Conservation (phyloP, 1,139 yeast species). For the Debaryomyces sp. region DNA sequence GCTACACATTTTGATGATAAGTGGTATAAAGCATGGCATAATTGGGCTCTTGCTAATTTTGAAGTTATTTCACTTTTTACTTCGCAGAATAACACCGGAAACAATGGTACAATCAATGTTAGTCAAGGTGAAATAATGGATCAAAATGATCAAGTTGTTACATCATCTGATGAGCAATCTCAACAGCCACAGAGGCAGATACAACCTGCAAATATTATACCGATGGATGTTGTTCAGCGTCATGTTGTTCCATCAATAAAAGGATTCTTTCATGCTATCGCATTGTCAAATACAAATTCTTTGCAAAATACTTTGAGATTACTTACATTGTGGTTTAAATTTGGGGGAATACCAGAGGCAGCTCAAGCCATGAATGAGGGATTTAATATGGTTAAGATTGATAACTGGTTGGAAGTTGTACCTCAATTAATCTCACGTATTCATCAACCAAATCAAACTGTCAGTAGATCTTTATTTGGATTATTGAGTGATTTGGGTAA, state of each 20-base stretch:
- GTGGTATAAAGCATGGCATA: conserved; percentile 99
- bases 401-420: conserved; percentile 92
- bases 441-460: conserved; percentile 90
- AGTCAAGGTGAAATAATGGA: conserved; percentile 27
- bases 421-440: conserved; percentile 96
- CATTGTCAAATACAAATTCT: conserved; percentile 83
- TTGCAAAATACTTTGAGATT: conserved; percentile 90
- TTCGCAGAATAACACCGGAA: conserved; percentile 34
- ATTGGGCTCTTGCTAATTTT: conserved; percentile 98
- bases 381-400: conserved; percentile 83
- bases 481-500: conserved; percentile 86
- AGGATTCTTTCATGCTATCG: conserved; percentile 94
- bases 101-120: conserved; percentile 19
- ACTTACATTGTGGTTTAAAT: conserved; percentile 91
- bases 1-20: conserved; percentile 92
- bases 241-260: conserved; percentile 94
- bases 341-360: conserved; percentile 92
- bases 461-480: conserved; percentile 78
- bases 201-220: conserved; percentile 36
- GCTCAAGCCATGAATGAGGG: conserved; percentile 92
- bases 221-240: conserved; percentile 66
- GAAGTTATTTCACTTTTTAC: conserved; percentile 81
- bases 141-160: conserved; percentile 22
- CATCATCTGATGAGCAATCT: conserved; percentile 12
- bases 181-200: conserved; percentile 9